Conservation (phyloP, 148 eudicot genomes). For the Agrostemma githago region DNA sequence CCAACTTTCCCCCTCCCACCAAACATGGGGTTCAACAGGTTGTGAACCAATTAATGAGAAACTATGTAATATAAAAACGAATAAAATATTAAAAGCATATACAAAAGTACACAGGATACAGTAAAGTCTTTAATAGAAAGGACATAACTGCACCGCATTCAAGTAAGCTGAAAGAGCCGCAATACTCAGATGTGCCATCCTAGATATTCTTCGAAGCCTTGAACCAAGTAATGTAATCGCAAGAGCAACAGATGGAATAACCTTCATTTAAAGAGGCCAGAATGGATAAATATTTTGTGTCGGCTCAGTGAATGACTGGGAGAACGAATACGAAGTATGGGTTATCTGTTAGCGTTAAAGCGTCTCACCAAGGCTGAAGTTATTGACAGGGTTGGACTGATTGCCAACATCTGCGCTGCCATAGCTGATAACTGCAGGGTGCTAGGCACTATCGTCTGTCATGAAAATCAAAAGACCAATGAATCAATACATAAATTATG, state of each 20-base stretch:
- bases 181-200: constrained; percentile 59
- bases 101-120: not conserved
- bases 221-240: constrained; percentile 63
- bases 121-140: not conserved
- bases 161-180: constrained; percentile 84
- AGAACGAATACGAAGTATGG: not conserved
- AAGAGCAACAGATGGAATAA: constrained; percentile 67
- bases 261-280: constrained; percentile 36
- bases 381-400: constrained; percentile 66
- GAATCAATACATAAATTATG: not conserved
- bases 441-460: constrained; percentile 78
- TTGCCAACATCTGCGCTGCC: constrained; percentile 81
- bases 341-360: not conserved
- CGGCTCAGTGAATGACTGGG: not conserved
- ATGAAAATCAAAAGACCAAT: constrained; percentile 8
- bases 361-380: constrained; percentile 70
- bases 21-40: not conserved
- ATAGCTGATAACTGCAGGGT: constrained; percentile 74
- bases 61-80: not conserved
- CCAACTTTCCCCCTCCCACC: not conserved
- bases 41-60: not conserved
- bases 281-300: constrained; percentile 14
- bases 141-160: constrained; percentile 60
- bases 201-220: constrained; percentile 73
- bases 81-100: not conserved